phyloP scores from a whole-genome alignment of 768 basidiomycete genomes.

The Rhodotorula sphaerocarpa region DNA sequence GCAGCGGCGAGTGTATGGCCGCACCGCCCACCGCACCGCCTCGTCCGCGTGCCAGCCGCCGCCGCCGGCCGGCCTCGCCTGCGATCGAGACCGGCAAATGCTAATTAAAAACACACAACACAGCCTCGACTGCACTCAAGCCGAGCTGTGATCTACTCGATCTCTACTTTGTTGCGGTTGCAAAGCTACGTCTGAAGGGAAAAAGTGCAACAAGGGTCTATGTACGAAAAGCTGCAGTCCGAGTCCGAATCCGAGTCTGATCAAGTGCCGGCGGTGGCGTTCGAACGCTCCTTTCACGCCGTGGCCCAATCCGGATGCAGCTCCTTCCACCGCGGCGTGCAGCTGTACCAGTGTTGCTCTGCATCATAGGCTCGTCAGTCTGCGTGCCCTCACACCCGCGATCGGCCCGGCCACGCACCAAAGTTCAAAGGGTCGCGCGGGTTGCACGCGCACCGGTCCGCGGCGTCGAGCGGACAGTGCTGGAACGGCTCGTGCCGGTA shows the following conservation, averaged over 20 bases:
- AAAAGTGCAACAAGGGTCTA: too few relatives aligned
- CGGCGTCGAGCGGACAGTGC: constrained; percentile 4
- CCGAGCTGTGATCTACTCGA: too few relatives aligned
- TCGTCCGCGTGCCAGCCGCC: too few relatives aligned
- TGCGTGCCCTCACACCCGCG: not conserved
- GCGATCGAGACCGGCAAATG: too few relatives aligned
- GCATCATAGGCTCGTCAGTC: not conserved
- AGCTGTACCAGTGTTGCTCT: constrained; percentile 13
- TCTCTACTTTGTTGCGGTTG: too few relatives aligned
- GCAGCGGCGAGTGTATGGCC: too few relatives aligned
- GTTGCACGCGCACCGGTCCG: constrained; percentile 10
- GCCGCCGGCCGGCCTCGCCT: too few relatives aligned
- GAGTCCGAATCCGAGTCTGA: not conserved
- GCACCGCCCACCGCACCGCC: too few relatives aligned
- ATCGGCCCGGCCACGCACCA: constrained; percentile 10
- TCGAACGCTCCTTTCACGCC: not conserved
- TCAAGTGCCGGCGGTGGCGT: not conserved
- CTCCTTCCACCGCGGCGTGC: not conserved
- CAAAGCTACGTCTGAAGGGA: too few relatives aligned
- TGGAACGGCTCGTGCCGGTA: constrained; percentile 15
- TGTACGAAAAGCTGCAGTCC: too few relatives aligned
- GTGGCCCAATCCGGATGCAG: not conserved
- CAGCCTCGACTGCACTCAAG: too few relatives aligned
- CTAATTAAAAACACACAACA: too few relatives aligned
- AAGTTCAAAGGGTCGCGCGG: constrained; percentile 10